Base-by-base conservation (phyloP, 2,329 filamentous ascomycete species). In the Dactylellina leptospora region DNA sequence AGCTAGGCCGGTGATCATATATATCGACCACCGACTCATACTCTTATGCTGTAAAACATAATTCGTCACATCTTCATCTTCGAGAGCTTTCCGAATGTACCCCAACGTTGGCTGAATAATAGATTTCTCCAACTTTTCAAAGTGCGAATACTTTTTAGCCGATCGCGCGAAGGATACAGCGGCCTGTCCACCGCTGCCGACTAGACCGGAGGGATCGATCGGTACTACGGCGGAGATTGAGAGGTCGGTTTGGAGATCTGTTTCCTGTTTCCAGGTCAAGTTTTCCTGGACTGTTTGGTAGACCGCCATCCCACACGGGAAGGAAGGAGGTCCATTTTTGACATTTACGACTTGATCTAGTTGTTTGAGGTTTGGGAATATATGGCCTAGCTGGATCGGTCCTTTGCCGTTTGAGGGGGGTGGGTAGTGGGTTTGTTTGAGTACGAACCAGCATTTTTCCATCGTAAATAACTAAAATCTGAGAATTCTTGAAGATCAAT, bases 391-490 rank as follows among this genome's bases (percentile, higher is more conserved):
- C 4, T 30, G 16, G 3, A 56, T 56, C 20, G 27, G 18, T 18
- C 53, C 53, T 6, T 8, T 44, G 10, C 16, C 22, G 3, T 10
- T 47, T 10, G 22, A 18, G 3, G 51, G 51, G 6, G 53, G 25
- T 8, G 53, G 3, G 13, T 56, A 56, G 33, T 27, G 18, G 16
- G 53, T 56, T 20, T 56, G 53, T 18, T 27, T 27, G 5, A 56
- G 53, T 1, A 56, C 36, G 11, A 56, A 56, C 53, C 53, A 56
- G 25, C 53, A 56, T 13, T 56, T 56, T 10, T 56, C 53, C 36
- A 56, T 40, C n/a, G n/a, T n/a, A n/a, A n/a, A n/a, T n/a, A n/a
- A n/a, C n/a, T n/a, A n/a, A n/a, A n/a, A n/a, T n/a, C n/a, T n/a
- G n/a, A n/a, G n/a, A n/a, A n/a, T 40, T 38, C 18, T 40, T 40